These are phyloP conservation scores for Chlamydomonas urium DNA, from an alignment of 139 green algal species.

Conservation along the genomic window DNA sequence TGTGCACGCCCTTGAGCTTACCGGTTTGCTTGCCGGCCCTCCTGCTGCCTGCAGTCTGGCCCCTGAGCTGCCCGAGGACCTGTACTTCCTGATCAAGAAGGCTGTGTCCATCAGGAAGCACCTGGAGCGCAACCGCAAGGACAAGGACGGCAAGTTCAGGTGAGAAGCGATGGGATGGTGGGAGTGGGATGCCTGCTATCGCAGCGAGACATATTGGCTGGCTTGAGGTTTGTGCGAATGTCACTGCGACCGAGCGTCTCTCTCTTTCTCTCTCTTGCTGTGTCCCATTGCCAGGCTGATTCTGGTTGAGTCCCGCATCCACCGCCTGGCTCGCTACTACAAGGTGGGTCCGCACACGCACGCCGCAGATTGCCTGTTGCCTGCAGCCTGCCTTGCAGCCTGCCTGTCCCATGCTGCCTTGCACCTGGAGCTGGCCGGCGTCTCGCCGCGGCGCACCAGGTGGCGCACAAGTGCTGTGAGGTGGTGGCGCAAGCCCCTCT, in stretches of 20 bases:
- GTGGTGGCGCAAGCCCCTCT: no score
- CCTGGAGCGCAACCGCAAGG: conserved; percentile 94
- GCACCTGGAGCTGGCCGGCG: no score
- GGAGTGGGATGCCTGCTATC: no score
- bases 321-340: conserved; percentile 99
- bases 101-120: conserved; percentile 96
- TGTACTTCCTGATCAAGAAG: conserved; percentile 99
- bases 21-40: no score
- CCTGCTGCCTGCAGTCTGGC: conserved; percentile 69
- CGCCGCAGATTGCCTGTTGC: conserved; percentile 1
- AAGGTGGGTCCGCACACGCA: conserved; percentile 54
- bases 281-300: conserved; percentile 83
- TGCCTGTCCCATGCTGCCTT: no score
- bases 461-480: no score
- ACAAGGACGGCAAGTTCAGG: conserved; percentile 69
- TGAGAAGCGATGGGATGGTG: no score
- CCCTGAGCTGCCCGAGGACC: conserved; percentile 96
- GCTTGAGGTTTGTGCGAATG: background rate
- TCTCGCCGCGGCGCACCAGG: no score
- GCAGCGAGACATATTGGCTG: background rate
- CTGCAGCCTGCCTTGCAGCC: no score
- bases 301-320: conserved; percentile 94
- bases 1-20: no score
- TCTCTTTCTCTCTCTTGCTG: background rate
- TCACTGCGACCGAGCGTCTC: background rate